A percentile compares a stretch with the other conserved stretches of the same genome.
Evolutionary conservation across 2,329 filamentous ascomycete genomes (phyloP).

Genomic region (Tolypocladium cylindrosporum): DNA sequence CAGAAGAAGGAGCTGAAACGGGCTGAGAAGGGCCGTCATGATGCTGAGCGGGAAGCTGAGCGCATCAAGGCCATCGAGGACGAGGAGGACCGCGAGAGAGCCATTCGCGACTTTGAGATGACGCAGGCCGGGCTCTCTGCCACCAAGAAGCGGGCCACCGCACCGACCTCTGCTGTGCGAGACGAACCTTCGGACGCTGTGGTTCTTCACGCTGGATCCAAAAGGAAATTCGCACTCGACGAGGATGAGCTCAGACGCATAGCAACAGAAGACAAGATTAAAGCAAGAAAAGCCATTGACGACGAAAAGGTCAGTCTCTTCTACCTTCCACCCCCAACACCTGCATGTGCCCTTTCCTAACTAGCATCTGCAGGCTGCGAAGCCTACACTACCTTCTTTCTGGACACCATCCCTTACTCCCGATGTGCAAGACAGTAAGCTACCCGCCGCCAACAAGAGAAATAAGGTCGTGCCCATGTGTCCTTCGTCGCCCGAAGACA

Average conservation of each 20-base stretch:
- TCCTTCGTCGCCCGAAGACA: constrained; percentile 58
- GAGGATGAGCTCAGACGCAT: constrained; percentile 65
- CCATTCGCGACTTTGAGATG: constrained; percentile 74
- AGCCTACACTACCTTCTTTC: constrained; percentile 70
- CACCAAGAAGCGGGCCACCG: constrained; percentile 27
- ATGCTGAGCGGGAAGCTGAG: constrained; percentile 49
- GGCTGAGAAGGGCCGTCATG: constrained; percentile 55
- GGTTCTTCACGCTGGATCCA: constrained; percentile 21
- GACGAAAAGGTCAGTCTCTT: constrained; percentile 53
- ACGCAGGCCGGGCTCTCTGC: constrained; percentile 61
- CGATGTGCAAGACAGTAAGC: constrained; percentile 29
- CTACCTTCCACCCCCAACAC: no score
- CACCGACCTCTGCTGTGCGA: not conserved
- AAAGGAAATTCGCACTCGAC: constrained; percentile 69
- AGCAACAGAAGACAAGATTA: constrained; percentile 57
- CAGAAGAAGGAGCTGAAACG: constrained; percentile 90
- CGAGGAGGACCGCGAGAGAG: constrained; percentile 58
- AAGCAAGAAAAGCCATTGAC: constrained; percentile 60
- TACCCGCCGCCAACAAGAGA: constrained; percentile 48
- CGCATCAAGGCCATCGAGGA: constrained; percentile 52
- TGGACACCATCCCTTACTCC: constrained; percentile 86
- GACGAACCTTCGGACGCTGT: not conserved
- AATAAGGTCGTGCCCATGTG: constrained; percentile 63
- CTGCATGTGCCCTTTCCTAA: constrained; percentile 1
- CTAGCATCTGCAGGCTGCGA: constrained; percentile 38